phyloP scores from a whole-genome alignment of 2,329 filamentous ascomycete species.

The Trichoderma simmonsii region DNA sequence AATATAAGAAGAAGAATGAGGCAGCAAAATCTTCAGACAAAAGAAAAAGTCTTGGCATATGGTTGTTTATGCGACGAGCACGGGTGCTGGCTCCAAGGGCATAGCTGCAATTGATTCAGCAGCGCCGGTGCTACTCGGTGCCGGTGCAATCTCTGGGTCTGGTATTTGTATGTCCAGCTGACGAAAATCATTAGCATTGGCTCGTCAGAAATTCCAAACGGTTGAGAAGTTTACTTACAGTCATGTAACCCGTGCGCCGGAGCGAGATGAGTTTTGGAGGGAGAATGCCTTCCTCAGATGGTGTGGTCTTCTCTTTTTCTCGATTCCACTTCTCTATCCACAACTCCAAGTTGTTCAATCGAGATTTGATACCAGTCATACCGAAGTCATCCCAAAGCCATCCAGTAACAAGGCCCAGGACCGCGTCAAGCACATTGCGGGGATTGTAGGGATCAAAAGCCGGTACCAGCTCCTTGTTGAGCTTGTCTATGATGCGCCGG shows the following conservation, averaged over 20 bases:
- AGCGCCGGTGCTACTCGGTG: conserved; percentile 42
- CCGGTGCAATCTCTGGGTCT: conserved; percentile 66
- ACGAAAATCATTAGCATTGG: not conserved
- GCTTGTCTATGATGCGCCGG: conserved; percentile 71
- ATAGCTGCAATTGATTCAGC: conserved; percentile 36
- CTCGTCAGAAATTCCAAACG: not conserved
- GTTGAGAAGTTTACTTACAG: conserved; percentile 45
- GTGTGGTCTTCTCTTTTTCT: conserved; percentile 58
- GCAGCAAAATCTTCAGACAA: not conserved
- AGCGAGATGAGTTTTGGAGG: conserved; percentile 73
- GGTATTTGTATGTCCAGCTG: conserved; percentile 79
- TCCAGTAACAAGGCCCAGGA: conserved; percentile 78
- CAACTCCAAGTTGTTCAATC: conserved; percentile 66
- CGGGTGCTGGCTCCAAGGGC: conserved; percentile 33
- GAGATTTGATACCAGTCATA: conserved; percentile 69
- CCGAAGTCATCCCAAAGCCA: conserved; percentile 96
- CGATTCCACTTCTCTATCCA: conserved; percentile 88
- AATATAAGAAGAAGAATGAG: not conserved
- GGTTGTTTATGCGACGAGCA: conserved; percentile 25
- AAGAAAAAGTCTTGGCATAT: not conserved
- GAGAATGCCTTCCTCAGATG: conserved; percentile 48
- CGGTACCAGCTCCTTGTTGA: conserved; percentile 74
- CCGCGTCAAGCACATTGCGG: conserved; percentile 74
- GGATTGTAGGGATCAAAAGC: conserved; percentile 76
- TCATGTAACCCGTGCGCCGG: conserved; percentile 84